A percentile compares a stretch with the other conserved stretches of the same genome.
Evolutionary conservation across 495 filamentous ascomycete genomes (phyloP).

Genomic region (Neurospora pannonica): DNA sequence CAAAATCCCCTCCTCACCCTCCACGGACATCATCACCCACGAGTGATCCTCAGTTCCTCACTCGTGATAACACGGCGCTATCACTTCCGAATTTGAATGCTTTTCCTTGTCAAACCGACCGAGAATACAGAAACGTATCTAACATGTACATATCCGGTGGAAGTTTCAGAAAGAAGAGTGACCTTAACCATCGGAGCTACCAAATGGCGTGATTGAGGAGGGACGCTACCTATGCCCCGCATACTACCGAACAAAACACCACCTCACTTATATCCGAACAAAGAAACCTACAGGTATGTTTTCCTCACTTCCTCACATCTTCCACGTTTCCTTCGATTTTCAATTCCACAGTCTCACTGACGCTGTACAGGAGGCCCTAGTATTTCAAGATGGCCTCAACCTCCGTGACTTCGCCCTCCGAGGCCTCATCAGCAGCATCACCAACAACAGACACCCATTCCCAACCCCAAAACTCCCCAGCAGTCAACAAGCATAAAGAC

Average conservation of each 20-base stretch:
- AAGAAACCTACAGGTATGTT: not conserved
- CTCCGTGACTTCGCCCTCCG: not conserved
- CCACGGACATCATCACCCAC: not conserved
- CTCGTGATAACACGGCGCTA: not conserved
- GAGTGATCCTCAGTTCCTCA: not conserved
- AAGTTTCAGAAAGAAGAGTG: not conserved
- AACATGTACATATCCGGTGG: not conserved
- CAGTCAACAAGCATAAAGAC: conserved; percentile 18
- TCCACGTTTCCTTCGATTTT: not conserved
- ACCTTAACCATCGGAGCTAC: not conserved
- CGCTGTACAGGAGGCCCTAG: too few species aligned
- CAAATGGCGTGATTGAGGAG: not conserved
- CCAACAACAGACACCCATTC: not conserved
- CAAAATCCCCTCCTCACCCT: not conserved
- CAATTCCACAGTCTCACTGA: too few species aligned
- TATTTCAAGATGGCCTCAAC: not conserved
- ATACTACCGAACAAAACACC: not conserved
- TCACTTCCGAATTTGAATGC: not conserved
- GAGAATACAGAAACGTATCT: not conserved
- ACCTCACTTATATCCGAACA: not conserved
- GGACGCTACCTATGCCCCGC: not conserved
- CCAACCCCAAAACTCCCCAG: not conserved
- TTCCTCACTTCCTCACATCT: not conserved
- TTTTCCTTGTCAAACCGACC: not conserved
- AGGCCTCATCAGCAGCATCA: not conserved